Conservation (phyloP, 371 early-diverging fungal genomes). For the Smittium mucronatum region DNA sequence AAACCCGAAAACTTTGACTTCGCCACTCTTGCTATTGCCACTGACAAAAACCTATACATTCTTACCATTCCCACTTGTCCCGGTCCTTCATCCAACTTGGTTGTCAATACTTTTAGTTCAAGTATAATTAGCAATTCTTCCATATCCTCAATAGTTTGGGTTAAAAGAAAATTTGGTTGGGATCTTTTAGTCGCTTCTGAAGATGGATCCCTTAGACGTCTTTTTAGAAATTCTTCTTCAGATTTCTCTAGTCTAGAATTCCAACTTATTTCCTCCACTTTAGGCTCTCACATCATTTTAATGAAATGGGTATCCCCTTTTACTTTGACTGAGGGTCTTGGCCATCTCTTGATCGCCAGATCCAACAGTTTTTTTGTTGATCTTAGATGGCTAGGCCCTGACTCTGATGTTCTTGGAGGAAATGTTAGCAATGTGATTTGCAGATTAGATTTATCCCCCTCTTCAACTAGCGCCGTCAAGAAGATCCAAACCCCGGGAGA, state of each 20-base stretch:
- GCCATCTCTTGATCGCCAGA: not conserved
- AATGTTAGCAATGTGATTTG: not conserved
- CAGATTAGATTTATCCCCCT: not conserved
- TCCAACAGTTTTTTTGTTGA: not conserved
- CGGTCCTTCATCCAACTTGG: not conserved
- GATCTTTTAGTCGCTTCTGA: not conserved
- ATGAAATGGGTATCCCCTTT: constrained; percentile 9
- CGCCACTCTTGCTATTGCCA: not conserved
- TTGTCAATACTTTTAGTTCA: not conserved
- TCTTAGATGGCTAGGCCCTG: not conserved
- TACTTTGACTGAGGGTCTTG: not conserved
- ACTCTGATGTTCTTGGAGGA: not conserved
- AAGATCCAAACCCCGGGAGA: not conserved
- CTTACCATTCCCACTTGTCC: not conserved
- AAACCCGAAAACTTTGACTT: not conserved
- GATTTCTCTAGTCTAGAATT: not conserved
- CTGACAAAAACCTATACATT: not conserved
- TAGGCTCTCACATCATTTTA: not conserved
- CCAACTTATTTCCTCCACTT: not conserved
- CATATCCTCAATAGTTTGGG: not conserved
- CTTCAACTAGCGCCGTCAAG: not conserved
- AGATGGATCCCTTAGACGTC: not conserved
- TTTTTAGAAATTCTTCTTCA: not conserved
- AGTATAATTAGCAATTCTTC: not conserved
- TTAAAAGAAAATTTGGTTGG: not conserved